Conservation (phyloP, 331 rosid species). For the Phaseolus coccineus region DNA sequence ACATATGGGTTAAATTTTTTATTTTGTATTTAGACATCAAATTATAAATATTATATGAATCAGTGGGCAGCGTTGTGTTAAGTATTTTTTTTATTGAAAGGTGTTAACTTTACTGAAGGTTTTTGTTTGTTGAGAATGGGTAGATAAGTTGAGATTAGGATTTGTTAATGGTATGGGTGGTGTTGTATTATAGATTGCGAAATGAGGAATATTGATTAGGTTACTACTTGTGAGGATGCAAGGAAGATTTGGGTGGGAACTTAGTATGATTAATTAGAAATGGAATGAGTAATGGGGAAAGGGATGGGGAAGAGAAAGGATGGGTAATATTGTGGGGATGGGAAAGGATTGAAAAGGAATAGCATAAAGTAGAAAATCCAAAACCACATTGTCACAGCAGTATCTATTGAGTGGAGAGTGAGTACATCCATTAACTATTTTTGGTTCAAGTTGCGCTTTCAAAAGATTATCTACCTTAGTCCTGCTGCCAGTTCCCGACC, state of each 20-base stretch:
- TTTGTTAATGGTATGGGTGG: not conserved
- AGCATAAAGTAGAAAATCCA: constrained; percentile 37
- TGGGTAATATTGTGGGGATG: not conserved
- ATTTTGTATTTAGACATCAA: not conserved
- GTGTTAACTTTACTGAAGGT: not conserved
- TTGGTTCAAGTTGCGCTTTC: constrained; percentile 39
- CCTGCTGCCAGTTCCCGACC: constrained; percentile 29
- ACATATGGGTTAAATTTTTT: constrained; percentile 9
- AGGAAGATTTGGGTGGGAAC: constrained; percentile 12
- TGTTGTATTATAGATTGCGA: not conserved
- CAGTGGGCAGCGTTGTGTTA: not conserved
- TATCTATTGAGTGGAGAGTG: constrained; percentile 46
- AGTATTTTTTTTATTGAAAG: constrained; percentile 5
- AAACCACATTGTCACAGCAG: constrained; percentile 34
- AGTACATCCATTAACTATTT: constrained; percentile 45
- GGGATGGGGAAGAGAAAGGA: not conserved
- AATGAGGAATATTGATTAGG: constrained; percentile 23
- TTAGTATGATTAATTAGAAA: not conserved
- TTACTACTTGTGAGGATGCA: constrained; percentile 31
- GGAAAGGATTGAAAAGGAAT: constrained; percentile 32
- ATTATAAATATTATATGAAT: not conserved
- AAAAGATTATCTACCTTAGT: constrained; percentile 36
- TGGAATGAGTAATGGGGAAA: constrained; percentile 24
- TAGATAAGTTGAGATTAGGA: not conserved
- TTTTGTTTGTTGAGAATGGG: too few species aligned